phyloP scores from a whole-genome alignment of 306 rosid species.

The Acacia crassicarpa region DNA sequence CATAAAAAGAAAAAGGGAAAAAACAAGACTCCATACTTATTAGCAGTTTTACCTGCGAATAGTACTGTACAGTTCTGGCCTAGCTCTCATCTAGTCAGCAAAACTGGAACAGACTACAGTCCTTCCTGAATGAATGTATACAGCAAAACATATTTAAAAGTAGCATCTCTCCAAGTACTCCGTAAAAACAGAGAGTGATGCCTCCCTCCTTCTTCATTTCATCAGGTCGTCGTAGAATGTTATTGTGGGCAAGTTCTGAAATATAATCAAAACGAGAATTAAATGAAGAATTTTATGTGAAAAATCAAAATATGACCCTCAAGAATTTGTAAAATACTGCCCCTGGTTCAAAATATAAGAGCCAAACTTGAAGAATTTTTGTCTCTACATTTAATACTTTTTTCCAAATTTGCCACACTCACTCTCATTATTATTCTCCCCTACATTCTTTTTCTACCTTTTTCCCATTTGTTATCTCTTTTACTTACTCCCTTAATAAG shows the following conservation, averaged over 20 bases:
- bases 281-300: conserved; percentile 8
- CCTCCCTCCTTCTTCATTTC: conserved; percentile 96
- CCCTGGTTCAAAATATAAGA: no score
- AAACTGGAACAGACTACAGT: conserved; percentile 53
- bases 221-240: conserved; percentile 83
- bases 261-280: conserved; percentile 29
- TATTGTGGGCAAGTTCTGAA: conserved; percentile 82
- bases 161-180: conserved; percentile 94
- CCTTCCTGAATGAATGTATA: conserved; percentile 78
- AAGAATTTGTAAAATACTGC: conserved; percentile 3
- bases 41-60: conserved; percentile 68
- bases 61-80: conserved; percentile 89
- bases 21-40: conserved; percentile 9
- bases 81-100: conserved; percentile 72
- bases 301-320: conserved; percentile 27
- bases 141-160: conserved; percentile 94
- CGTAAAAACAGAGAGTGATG: conserved; percentile 75
- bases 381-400: no score
- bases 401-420: no score
- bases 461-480: no score
- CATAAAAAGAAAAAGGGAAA: neutral
- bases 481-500: no score
- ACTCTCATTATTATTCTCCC: no score
- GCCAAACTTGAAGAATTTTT: no score
- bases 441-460: no score